phyloP scores from a whole-genome alignment of 2,329 filamentous ascomycete species.

The Furcasterigmium sp. region DNA sequence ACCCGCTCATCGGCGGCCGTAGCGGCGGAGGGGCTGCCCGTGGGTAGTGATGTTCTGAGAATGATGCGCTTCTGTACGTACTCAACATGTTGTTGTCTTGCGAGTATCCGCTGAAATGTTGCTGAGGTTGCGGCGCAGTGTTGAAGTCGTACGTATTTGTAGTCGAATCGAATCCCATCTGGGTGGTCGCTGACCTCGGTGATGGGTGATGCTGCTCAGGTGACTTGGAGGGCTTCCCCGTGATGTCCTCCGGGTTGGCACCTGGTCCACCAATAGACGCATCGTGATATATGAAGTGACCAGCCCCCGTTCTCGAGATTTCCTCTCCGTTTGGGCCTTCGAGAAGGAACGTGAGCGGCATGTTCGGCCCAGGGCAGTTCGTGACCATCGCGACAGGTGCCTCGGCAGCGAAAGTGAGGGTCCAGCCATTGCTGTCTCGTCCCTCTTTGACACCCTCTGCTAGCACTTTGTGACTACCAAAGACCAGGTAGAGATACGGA shows the following conservation, averaged over 20 bases:
- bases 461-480: slow-evolving; percentile 68
- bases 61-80: slow-evolving; percentile 47
- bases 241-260: slow-evolving; percentile 32
- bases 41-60: slow-evolving; percentile 39
- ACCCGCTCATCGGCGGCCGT: slow-evolving; percentile 32
- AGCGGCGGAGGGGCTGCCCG: slow-evolving; percentile 26
- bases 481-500: slow-evolving; percentile 61
- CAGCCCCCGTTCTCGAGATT: slow-evolving; percentile 42
- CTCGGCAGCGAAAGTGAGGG: slow-evolving; percentile 68
- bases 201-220: slow-evolving; percentile 36
- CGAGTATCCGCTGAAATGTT: slow-evolving; percentile 29
- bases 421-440: slow-evolving; percentile 54
- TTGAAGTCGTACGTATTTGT: slow-evolving; percentile 53
- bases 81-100: slow-evolving; percentile 49
- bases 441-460: slow-evolving; percentile 59
- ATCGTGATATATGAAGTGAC: slow-evolving; percentile 40
- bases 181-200: slow-evolving; percentile 19
- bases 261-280: slow-evolving; percentile 19
- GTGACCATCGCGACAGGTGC: slow-evolving; percentile 58
- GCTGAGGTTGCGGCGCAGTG: slow-evolving; percentile 36
- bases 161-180: slow-evolving; percentile 32
- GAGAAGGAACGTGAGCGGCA: slow-evolving; percentile 50
- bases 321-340: slow-evolving; percentile 48
- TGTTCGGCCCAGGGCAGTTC: slow-evolving; percentile 40
- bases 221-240: slow-evolving; percentile 34